These are phyloP conservation scores for Daphne laureola DNA, from an alignment of 441 rosid genomes.

Conservation along the genomic window DNA sequence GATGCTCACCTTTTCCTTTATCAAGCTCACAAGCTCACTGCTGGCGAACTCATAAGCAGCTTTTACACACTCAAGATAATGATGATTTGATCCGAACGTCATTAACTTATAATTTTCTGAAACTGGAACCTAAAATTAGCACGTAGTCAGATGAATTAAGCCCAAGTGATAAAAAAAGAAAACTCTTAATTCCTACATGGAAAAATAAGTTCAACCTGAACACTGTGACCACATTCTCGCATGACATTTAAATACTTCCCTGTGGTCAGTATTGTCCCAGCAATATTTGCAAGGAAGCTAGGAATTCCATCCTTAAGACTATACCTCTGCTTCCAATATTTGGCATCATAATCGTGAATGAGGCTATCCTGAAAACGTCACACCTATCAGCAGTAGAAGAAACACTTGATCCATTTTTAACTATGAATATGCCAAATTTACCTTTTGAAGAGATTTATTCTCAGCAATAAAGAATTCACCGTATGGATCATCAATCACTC, in stretches of 20 bases:
- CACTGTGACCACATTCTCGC: conserved; percentile 97
- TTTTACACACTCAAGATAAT: conserved; percentile 90
- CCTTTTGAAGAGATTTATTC: conserved; percentile 87
- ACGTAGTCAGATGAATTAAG: conserved; percentile 14
- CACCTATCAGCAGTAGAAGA: conserved; percentile 23
- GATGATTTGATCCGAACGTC: conserved; percentile 85
- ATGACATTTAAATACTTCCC: conserved; percentile 95
- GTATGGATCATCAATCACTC: conserved; percentile 92
- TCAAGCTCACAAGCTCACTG: conserved; percentile 72
- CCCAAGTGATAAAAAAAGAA: conserved; percentile 14
- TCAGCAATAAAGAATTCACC: conserved; percentile 95
- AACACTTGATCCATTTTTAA: conserved; percentile 8
- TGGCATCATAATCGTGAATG: conserved; percentile 73
- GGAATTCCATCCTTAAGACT: conserved; percentile 93
- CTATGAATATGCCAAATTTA: conserved; percentile 17
- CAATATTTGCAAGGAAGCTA: conserved; percentile 89
- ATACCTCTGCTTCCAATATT: conserved; percentile 83
- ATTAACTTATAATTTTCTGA: conserved; percentile 77
- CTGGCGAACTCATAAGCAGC: conserved; percentile 89
- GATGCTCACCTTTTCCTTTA: conserved; percentile 65
- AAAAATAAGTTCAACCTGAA: conserved; percentile 50
- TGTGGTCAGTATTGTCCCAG: conserved; percentile 88
- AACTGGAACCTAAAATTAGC: conserved; percentile 54
- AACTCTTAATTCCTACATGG: conserved; percentile 1
- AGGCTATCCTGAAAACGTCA: conserved; percentile 75